A percentile compares a stretch with the other conserved stretches of the same genome.
phyloP scores from a whole-genome alignment of 768 basidiomycete species.

The Pleurotus cornucopiae region DNA sequence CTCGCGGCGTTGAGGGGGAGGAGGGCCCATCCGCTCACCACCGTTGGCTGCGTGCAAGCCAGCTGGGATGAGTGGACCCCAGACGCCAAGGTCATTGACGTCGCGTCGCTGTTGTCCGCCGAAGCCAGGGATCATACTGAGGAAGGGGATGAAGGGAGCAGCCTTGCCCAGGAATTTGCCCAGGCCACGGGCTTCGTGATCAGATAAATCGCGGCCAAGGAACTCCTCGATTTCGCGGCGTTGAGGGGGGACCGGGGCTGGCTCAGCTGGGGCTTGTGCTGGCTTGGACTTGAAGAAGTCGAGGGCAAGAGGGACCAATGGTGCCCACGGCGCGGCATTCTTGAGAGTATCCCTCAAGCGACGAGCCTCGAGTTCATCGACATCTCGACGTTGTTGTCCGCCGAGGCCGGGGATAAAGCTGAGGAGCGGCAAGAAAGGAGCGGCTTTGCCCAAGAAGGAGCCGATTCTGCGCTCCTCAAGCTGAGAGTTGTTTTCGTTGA shows the following conservation, averaged over 20 bases:
- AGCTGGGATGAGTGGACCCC: slow-evolving; percentile 2
- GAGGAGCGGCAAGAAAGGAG: slow-evolving; percentile 1
- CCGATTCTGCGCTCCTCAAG: slow-evolving; percentile 1
- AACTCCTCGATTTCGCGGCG: slow-evolving; percentile 7
- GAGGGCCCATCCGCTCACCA: background rate
- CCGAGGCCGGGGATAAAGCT: background rate
- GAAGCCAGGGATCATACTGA: slow-evolving; percentile 1
- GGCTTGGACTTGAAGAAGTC: slow-evolving; percentile 2
- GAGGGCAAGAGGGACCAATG: background rate
- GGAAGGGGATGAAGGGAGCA: slow-evolving; percentile 1
- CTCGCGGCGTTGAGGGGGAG: slow-evolving; percentile 6
- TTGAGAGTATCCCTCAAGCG: background rate
- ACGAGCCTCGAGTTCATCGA: slow-evolving; percentile 1
- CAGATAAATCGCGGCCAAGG: slow-evolving; percentile 3
- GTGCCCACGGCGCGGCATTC: background rate
- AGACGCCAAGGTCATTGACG: background rate
- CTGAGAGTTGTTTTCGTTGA: background rate
- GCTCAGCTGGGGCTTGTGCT: background rate
- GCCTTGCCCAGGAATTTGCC: background rate
- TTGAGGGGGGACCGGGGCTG: background rate
- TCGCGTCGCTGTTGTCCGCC: background rate
- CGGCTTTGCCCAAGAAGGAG: slow-evolving; percentile 4
- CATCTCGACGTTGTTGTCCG: slow-evolving; percentile 2
- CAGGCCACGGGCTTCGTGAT: slow-evolving; percentile 2
- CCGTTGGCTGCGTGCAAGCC: background rate